Conservation (phyloP, 129 eudicot species). For the Chrysanthemum makinoi region DNA sequence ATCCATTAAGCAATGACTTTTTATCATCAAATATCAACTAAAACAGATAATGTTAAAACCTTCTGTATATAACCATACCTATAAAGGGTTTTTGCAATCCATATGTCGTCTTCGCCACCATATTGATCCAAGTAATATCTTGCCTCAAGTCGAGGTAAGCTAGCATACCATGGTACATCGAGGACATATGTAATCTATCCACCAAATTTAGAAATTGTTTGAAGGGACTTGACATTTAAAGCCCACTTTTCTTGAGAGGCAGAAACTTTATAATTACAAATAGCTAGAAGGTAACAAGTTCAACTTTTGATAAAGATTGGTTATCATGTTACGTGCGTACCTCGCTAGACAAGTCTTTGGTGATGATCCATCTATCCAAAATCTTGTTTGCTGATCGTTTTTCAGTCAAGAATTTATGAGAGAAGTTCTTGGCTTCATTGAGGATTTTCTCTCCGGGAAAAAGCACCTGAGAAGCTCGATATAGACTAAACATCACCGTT, state of each 20-base stretch:
- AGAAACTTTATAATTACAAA: no score
- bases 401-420: not conserved
- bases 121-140: not conserved
- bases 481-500: not conserved
- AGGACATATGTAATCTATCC: not conserved
- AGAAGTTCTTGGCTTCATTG: not conserved
- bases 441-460: slow-evolving; percentile 4
- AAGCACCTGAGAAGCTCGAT: not conserved
- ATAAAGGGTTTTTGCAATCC: not conserved
- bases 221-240: not conserved
- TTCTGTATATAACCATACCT: not conserved
- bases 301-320: no score
- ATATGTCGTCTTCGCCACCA: not conserved
- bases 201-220: not conserved
- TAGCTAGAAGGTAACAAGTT: no score
- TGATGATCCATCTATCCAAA: not conserved
- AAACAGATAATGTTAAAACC: not conserved
- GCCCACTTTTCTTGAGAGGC: not conserved
- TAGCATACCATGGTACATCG: not conserved
- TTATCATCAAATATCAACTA: not conserved
- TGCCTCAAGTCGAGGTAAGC: slow-evolving; percentile 9
- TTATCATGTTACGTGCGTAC: not conserved
- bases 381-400: not conserved
- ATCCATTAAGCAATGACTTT: not conserved
- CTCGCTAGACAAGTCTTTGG: slow-evolving; percentile 4